Percentiles rank a stretch among this genome's conserved stretches.
Conservation (phyloP, 805 yeast species). For the Teunomyces barrocoloradensis region DNA sequence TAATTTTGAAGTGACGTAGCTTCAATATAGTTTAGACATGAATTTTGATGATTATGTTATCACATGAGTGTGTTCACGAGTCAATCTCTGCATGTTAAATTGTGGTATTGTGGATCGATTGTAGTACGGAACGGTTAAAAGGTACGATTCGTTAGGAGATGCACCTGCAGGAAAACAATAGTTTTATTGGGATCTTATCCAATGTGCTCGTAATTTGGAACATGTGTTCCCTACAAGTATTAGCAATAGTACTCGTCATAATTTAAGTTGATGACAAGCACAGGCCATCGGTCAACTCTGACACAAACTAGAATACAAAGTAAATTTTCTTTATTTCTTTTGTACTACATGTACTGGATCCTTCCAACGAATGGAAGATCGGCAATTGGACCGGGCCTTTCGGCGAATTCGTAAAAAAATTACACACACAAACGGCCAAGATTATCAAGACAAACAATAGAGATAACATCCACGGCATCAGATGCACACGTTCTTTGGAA, state of each 20-base stretch:
- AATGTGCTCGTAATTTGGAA: background rate
- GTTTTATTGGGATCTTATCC: background rate
- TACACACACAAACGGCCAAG: no score
- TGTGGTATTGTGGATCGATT: no score
- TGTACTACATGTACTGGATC: no score
- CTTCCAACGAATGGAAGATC: no score
- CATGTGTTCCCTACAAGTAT: background rate
- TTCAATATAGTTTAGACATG: background rate
- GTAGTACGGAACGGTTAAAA: no score
- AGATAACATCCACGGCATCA: background rate
- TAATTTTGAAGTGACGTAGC: background rate
- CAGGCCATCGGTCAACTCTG: background rate
- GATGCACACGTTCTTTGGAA: background rate
- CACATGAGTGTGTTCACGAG: background rate
- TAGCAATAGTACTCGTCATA: background rate
- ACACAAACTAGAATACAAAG: background rate
- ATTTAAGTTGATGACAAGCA: background rate
- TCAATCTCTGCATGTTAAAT: no score
- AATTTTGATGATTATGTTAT: background rate
- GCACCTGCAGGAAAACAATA: background rate
- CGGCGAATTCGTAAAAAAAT: no score
- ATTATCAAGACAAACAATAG: no score
- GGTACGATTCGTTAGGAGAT: no score
- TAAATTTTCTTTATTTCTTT: no score
- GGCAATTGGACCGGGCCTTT: no score